Percentiles rank a stretch among this genome's conserved stretches.
Evolutionary conservation across 2,329 filamentous ascomycete species (phyloP).

Genomic region (Fusarium anguioides): DNA sequence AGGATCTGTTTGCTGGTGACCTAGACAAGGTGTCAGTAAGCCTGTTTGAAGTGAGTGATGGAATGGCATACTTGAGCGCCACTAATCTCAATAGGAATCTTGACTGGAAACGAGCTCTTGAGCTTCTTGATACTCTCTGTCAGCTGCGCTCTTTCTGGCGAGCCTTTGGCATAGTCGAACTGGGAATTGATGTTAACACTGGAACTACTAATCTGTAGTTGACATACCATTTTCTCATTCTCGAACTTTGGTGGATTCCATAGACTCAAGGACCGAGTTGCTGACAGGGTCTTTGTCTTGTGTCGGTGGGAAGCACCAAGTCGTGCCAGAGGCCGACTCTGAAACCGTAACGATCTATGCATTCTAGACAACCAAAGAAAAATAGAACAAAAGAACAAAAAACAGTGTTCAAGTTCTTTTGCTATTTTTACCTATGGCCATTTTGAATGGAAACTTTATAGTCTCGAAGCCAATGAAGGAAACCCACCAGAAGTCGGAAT

Average conservation of each 20-base stretch:
- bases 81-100: conserved; percentile 26
- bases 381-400: no score
- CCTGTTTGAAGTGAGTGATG: rapidly evolving
- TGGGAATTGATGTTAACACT: background rate
- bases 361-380: conserved; percentile 2
- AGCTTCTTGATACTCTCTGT: conserved; percentile 30
- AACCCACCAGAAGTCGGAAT: conserved; percentile 16
- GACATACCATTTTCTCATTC: conserved; percentile 37
- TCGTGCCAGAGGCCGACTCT: conserved; percentile 6
- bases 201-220: rapidly evolving
- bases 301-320: background rate
- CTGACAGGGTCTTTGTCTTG: background rate
- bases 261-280: conserved; percentile 15
- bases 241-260: conserved; percentile 38
- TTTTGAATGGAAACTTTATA: background rate
- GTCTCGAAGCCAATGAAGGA: background rate
- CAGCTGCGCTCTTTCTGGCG: conserved; percentile 27
- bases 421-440: background rate
- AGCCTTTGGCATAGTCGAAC: conserved; percentile 39
- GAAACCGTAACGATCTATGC: conserved; percentile 26
- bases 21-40: background rate
- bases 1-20: conserved; percentile 14
- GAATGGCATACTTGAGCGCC: background rate
- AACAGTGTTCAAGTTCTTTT: no score
- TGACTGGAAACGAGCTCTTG: conserved; percentile 29